These are phyloP conservation scores for Botrytis aclada DNA, from an alignment of 2,329 filamentous ascomycete species.

Conservation along the genomic window DNA sequence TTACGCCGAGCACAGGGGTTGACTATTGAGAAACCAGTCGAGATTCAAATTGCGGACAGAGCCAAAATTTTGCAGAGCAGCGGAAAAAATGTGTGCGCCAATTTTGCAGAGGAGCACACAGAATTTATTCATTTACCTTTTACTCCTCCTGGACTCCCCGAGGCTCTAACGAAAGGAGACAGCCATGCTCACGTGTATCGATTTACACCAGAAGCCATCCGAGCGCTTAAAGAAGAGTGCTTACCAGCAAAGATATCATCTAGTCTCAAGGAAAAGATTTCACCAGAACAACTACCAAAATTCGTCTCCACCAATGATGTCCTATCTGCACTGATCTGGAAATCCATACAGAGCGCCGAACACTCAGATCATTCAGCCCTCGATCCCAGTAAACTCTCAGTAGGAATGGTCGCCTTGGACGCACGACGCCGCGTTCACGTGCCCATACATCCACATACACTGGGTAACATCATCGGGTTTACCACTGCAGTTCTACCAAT, in stretches of 20 bases:
- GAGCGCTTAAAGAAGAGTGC: conserved; percentile 7
- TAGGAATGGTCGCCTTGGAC: background rate
- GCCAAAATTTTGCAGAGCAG: conserved; percentile 1
- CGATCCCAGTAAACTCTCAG: conserved; percentile 1
- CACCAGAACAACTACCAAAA: conserved; percentile 7
- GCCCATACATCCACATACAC: background rate
- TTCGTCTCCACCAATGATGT: conserved; percentile 12
- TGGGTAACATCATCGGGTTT: conserved; percentile 6
- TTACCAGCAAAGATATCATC: conserved; percentile 13
- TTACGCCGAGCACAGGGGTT: conserved; percentile 12
- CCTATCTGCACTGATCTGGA: conserved; percentile 12
- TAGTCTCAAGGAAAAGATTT: conserved; percentile 3
- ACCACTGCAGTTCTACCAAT: conserved; percentile 4
- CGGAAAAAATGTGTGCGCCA: background rate
- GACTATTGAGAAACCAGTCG: conserved; percentile 6
- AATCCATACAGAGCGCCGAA: background rate
- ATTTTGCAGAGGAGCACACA: background rate
- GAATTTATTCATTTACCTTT: conserved; percentile 10
- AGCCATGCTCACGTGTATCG: conserved; percentile 13
- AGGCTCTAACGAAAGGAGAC: background rate
- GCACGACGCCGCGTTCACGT: conserved; percentile 7
- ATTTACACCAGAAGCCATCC: conserved; percentile 6
- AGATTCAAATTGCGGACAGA: conserved; percentile 4
- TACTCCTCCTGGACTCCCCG: conserved; percentile 2
- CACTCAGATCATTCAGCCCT: conserved; percentile 2